A percentile compares a stretch with the other conserved stretches of the same genome.
Evolutionary conservation across 148 eudicot species (phyloP).

Genomic region (Heliosperma pusillum): DNA sequence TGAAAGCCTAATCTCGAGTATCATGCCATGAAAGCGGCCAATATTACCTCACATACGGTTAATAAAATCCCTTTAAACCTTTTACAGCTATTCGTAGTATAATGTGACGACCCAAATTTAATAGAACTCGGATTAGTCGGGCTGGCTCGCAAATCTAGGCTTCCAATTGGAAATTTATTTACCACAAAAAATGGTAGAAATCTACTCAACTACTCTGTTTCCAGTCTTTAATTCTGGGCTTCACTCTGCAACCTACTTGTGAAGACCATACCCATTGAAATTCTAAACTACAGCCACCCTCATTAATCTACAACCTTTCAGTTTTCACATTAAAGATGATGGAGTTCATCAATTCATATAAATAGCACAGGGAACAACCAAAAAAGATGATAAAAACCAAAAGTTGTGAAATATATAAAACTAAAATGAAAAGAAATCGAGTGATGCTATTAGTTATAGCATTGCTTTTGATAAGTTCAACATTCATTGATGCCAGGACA

Average conservation of each 20-base stretch:
- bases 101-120: too few species aligned
- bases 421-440: conserved; percentile 25
- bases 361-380: conserved; percentile 9
- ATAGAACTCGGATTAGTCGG: too few species aligned
- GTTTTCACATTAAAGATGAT: conserved; percentile 7
- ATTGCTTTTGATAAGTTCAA: conserved; percentile 20
- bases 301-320: conserved; percentile 3
- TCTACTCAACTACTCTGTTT: not conserved
- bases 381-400: not conserved
- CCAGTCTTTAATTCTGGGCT: not conserved
- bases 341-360: not conserved
- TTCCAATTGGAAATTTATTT: conserved; percentile 13
- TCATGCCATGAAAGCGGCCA: not conserved
- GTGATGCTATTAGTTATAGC: conserved; percentile 15
- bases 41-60: too few species aligned
- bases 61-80: not conserved
- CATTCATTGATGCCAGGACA: conserved; percentile 26
- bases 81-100: not conserved
- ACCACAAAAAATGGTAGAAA: conserved; percentile 6
- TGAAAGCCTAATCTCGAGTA: not conserved
- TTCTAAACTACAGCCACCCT: conserved; percentile 9
- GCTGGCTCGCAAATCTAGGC: conserved; percentile 17
- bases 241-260: conserved; percentile 10
- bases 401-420: not conserved
- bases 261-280: conserved; percentile 13